Evolutionary conservation across 495 filamentous ascomycete genomes (phyloP).

Genomic region (Talaromyces wortmannii): DNA sequence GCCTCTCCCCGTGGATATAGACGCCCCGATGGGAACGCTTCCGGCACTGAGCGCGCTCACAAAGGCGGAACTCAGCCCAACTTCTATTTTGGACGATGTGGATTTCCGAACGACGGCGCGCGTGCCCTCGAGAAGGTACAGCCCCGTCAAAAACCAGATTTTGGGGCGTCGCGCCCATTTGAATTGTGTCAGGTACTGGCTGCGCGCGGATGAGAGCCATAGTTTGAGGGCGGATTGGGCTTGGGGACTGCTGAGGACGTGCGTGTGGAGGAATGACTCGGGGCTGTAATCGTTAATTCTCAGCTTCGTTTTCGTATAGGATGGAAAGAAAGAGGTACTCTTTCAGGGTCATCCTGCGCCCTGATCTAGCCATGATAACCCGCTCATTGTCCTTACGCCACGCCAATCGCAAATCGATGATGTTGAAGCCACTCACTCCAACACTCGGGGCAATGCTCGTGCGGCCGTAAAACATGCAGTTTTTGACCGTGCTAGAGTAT

Average conservation of each 20-base stretch:
- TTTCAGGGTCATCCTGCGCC: conserved; percentile 12
- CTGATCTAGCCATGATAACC: conserved; percentile 13
- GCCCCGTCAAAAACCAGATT: conserved; percentile 17
- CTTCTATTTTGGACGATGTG: conserved; percentile 9
- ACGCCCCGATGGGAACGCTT: conserved; percentile 16
- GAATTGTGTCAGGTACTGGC: conserved; percentile 15
- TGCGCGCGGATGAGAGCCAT: conserved; percentile 18
- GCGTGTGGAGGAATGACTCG: conserved; percentile 11
- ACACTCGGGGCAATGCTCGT: conserved; percentile 11
- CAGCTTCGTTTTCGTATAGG: background rate
- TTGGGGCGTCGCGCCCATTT: conserved; percentile 20
- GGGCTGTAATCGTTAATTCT: conserved; percentile 6
- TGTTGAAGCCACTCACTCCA: conserved; percentile 13
- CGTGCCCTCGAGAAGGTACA: conserved; percentile 15
- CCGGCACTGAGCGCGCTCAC: conserved; percentile 10
- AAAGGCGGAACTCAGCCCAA: conserved; percentile 13
- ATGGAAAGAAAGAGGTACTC: conserved; percentile 6
- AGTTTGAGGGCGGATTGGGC: conserved; percentile 16
- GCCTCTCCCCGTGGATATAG: conserved; percentile 13
- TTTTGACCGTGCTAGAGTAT: conserved; percentile 10
- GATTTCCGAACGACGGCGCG: conserved; percentile 11
- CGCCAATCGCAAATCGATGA: conserved; percentile 17
- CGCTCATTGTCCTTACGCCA: conserved; percentile 17
- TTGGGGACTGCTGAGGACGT: conserved; percentile 10
- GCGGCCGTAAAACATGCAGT: conserved; percentile 12